Evolutionary conservation across 2,329 filamentous ascomycete species (phyloP).

Genomic region (Zasmidium cellare): DNA sequence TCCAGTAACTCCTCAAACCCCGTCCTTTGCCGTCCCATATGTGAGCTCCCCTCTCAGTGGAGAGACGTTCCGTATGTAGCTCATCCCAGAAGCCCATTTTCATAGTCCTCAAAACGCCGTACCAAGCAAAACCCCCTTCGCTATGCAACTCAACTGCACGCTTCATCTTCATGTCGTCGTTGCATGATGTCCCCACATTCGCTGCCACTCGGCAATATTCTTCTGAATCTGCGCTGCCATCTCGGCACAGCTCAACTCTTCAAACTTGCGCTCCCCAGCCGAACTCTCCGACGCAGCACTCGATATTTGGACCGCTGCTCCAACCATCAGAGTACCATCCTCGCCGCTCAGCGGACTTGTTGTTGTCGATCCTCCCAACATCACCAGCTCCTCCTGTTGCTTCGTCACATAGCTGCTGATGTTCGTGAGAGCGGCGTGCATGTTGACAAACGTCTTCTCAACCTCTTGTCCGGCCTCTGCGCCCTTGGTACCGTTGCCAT

Average conservation of each 20-base stretch:
- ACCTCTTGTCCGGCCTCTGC: constrained; percentile 18
- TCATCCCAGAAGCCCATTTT: neutral
- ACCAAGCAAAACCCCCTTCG: neutral
- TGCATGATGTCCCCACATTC: constrained; percentile 12
- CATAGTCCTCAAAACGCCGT: neutral
- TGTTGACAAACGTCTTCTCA: constrained; percentile 26
- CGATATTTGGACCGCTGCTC: neutral
- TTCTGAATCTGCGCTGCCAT: constrained; percentile 88
- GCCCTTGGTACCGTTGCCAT: constrained; percentile 21
- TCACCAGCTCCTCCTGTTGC: constrained; percentile 14
- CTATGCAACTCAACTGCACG: neutral
- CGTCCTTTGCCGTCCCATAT: neutral
- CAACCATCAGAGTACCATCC: neutral
- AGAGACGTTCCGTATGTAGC: neutral
- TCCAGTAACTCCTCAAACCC: neutral
- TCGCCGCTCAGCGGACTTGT: constrained; percentile 2
- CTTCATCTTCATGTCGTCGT: neutral
- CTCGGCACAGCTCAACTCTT: constrained; percentile 73
- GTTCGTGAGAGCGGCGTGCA: constrained; percentile 22
- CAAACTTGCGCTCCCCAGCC: constrained; percentile 52
- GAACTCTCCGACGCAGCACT: constrained; percentile 4
- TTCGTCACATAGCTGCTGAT: constrained; percentile 20
- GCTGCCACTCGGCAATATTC: constrained; percentile 52
- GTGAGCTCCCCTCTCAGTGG: neutral
- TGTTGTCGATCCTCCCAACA: neutral